phyloP scores from a whole-genome alignment of 2,329 filamentous ascomycete genomes.

The Phialemonium atrogriseum region DNA sequence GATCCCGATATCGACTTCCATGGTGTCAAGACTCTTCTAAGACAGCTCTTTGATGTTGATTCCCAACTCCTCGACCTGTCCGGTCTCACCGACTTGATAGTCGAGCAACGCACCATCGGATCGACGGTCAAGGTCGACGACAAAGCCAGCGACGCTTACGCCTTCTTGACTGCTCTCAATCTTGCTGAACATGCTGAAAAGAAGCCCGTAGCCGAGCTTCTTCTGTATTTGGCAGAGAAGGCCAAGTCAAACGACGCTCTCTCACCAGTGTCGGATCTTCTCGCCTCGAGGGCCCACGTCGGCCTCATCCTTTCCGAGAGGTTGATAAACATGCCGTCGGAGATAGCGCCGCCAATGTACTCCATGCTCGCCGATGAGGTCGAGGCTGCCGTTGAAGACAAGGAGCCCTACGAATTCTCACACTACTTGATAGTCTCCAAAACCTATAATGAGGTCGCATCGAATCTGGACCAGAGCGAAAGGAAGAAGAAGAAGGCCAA shows the following conservation, averaged over 20 bases:
- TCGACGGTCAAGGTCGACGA: conserved; percentile 97
- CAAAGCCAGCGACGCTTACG: conserved; percentile 85
- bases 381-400: conserved; percentile 76
- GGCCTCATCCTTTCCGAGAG: conserved; percentile 87
- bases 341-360: conserved; percentile 91
- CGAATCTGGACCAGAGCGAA: conserved; percentile 63
- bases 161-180: conserved; percentile 84
- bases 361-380: conserved; percentile 90
- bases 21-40: conserved; percentile 79
- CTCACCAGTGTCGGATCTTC: conserved; percentile 46
- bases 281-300: conserved; percentile 53
- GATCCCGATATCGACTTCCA: conserved; percentile 87
- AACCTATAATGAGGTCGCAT: conserved; percentile 84
- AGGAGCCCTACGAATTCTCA: conserved; percentile 86
- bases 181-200: conserved; percentile 70
- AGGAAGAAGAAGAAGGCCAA: conserved; percentile 59
- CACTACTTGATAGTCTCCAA: conserved; percentile 91
- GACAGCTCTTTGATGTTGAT: conserved; percentile 89
- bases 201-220: conserved; percentile 61
- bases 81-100: conserved; percentile 73
- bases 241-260: conserved; percentile 45
- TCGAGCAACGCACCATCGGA: conserved; percentile 79
- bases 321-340: conserved; percentile 92
- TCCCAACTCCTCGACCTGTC: conserved; percentile 80
- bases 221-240: conserved; percentile 58